These are phyloP conservation scores for Russula foetens DNA, from an alignment of 768 basidiomycete species.

Conservation along the genomic window DNA sequence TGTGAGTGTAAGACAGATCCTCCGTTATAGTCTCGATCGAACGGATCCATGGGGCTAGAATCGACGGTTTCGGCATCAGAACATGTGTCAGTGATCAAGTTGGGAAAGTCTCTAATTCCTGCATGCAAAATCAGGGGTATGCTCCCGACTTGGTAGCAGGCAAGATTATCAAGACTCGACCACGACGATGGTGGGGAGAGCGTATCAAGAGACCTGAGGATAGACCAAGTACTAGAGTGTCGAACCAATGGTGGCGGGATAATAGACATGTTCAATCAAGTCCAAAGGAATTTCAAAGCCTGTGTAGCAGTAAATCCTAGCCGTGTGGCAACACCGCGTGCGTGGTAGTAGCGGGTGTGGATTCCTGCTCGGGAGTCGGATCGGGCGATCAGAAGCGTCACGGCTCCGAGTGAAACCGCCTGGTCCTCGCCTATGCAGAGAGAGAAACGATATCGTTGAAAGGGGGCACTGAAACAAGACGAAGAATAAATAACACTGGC, in stretches of 20 bases:
- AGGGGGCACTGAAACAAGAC: too few relatives aligned
- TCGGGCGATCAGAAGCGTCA: too few relatives aligned
- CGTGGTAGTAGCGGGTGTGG: neutral
- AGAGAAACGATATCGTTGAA: neutral
- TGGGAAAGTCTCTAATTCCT: neutral
- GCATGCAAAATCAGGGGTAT: constrained; percentile 16
- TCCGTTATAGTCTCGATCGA: neutral
- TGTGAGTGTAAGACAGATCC: neutral
- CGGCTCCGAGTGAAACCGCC: too few relatives aligned
- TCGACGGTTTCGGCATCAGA: neutral
- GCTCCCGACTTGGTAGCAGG: constrained; percentile 12
- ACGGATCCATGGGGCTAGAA: neutral
- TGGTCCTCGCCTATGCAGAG: too few relatives aligned
- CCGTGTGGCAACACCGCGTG: too few relatives aligned
- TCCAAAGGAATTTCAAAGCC: neutral
- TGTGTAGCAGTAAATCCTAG: neutral
- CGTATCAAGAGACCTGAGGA: constrained; percentile 12
- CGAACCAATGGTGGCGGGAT: neutral
- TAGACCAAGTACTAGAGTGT: constrained; percentile 13
- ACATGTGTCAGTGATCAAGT: neutral
- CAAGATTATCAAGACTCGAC: constrained; percentile 9
- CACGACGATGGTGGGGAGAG: constrained; percentile 17
- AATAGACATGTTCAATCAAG: constrained; percentile 5
- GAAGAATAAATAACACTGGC: neutral
- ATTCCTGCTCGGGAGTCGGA: neutral